Conservation (phyloP, 306 rosid species). For the Lathyrus oleraceus region DNA sequence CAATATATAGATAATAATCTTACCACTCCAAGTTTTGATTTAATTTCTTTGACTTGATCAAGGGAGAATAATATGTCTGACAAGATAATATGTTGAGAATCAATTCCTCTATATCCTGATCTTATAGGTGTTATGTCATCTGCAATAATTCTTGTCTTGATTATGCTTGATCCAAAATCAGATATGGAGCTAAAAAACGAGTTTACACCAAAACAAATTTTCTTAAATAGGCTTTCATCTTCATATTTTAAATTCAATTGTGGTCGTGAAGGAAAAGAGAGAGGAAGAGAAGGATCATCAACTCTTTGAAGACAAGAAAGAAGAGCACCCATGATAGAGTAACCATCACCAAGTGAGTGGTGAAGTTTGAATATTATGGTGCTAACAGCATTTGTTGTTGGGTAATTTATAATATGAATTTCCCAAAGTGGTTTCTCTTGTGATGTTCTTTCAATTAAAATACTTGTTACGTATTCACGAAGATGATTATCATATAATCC, state of each 20-base stretch:
- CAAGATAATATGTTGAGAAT: constrained; percentile 31
- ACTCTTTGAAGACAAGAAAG: constrained; percentile 59
- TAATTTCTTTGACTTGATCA: constrained; percentile 44
- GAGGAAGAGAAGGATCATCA: constrained; percentile 56
- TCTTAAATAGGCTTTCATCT: not conserved
- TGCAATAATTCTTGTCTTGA: constrained; percentile 30
- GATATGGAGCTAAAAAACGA: constrained; percentile 32
- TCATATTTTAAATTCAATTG: not conserved
- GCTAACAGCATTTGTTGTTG: constrained; percentile 50
- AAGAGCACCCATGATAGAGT: constrained; percentile 59
- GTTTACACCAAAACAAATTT: not conserved
- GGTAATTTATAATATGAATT: constrained; percentile 55
- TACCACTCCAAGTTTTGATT: constrained; percentile 62
- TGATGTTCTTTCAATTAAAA: constrained; percentile 24
- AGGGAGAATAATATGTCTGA: constrained; percentile 47
- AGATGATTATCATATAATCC: constrained; percentile 41
- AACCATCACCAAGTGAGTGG: constrained; percentile 73
- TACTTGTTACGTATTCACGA: constrained; percentile 42
- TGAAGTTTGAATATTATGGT: constrained; percentile 51
- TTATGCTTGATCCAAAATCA: constrained; percentile 45
- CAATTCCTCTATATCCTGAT: constrained; percentile 38
- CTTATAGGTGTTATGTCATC: constrained; percentile 59
- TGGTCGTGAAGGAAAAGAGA: constrained; percentile 47
- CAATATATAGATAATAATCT: not conserved
- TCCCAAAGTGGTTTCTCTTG: constrained; percentile 56